Conservation (phyloP, 495 filamentous ascomycete species). For the Aspergillus campestris region DNA sequence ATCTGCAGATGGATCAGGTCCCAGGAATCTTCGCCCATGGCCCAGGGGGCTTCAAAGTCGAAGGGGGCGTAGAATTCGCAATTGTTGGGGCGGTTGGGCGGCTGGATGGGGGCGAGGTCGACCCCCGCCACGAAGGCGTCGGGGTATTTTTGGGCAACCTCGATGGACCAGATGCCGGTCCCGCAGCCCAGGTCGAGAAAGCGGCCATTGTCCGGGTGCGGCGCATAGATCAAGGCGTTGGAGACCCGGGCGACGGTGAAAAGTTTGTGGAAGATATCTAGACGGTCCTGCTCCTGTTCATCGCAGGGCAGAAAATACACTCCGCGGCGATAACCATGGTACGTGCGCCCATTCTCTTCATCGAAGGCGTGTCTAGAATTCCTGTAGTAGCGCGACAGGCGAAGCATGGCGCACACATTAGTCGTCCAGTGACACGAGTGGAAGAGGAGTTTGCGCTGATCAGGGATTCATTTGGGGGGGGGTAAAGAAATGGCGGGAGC, state of each 20-base stretch:
- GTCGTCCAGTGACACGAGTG: slow-evolving; percentile 1
- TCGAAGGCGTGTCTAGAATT: slow-evolving; percentile 23
- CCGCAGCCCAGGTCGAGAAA: slow-evolving; percentile 83
- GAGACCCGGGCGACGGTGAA: slow-evolving; percentile 56
- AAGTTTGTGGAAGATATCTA: slow-evolving; percentile 73
- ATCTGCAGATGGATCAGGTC: slow-evolving; percentile 82
- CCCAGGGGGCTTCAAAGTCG: slow-evolving; percentile 81
- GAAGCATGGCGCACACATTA: slow-evolving; percentile 9
- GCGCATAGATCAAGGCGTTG: slow-evolving; percentile 44
- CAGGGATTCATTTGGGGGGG: no score
- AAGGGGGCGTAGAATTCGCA: slow-evolving; percentile 56
- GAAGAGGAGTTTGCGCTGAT: no score
- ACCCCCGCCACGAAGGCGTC: slow-evolving; percentile 60
- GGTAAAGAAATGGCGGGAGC: no score
- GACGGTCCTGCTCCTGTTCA: slow-evolving; percentile 59
- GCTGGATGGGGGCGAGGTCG: slow-evolving; percentile 77
- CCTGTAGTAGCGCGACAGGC: slow-evolving; percentile 13
- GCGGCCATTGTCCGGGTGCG: slow-evolving; percentile 41
- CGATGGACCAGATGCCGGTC: slow-evolving; percentile 87
- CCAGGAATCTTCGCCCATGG: slow-evolving; percentile 64
- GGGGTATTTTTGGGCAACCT: slow-evolving; percentile 64
- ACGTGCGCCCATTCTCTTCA: slow-evolving; percentile 41
- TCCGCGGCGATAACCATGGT: slow-evolving; percentile 42
- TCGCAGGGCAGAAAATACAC: slow-evolving; percentile 46
- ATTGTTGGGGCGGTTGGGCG: slow-evolving; percentile 61